Conservation (phyloP, 495 filamentous ascomycete species). For the Xylaria venustula region DNA sequence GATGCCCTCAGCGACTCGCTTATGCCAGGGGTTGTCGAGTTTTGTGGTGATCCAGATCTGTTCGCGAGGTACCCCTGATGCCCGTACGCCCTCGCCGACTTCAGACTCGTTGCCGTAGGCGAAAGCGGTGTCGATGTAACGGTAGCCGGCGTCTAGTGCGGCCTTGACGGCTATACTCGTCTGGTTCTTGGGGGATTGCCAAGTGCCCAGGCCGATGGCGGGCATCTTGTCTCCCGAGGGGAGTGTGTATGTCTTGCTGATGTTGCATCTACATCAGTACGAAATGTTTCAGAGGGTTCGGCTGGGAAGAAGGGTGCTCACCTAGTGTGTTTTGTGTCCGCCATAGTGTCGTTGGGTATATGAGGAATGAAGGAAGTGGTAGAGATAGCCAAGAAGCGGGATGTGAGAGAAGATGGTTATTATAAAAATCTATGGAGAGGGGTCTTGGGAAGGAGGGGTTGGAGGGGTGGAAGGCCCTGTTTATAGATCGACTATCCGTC, state of each 20-base stretch:
- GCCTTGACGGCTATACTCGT: conserved; percentile 64
- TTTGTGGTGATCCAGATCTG: conserved; percentile 89
- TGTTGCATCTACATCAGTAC: neutral
- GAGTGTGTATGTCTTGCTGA: conserved; percentile 65
- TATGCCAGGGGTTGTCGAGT: conserved; percentile 81
- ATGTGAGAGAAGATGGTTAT: neutral
- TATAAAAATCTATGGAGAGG: neutral
- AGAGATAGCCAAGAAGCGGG: neutral
- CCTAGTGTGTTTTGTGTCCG: conserved; percentile 35
- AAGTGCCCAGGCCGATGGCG: conserved; percentile 78
- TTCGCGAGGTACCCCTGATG: conserved; percentile 75
- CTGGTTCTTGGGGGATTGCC: conserved; percentile 61
- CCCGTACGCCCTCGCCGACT: conserved; percentile 75
- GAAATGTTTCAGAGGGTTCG: neutral
- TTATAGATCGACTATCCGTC: neutral
- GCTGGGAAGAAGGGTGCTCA: conserved; percentile 14
- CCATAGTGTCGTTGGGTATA: conserved; percentile 27
- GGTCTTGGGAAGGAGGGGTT: neutral
- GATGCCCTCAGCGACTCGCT: conserved; percentile 63
- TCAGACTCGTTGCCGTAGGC: conserved; percentile 84
- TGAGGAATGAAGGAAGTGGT: neutral
- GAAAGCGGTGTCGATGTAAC: conserved; percentile 63
- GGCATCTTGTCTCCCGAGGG: conserved; percentile 81
- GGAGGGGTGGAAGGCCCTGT: neutral
- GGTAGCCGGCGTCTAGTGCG: conserved; percentile 69